These are phyloP conservation scores for Talaromyces rugulosus DNA, from an alignment of 2,329 filamentous ascomycete species.

Conservation along the genomic window DNA sequence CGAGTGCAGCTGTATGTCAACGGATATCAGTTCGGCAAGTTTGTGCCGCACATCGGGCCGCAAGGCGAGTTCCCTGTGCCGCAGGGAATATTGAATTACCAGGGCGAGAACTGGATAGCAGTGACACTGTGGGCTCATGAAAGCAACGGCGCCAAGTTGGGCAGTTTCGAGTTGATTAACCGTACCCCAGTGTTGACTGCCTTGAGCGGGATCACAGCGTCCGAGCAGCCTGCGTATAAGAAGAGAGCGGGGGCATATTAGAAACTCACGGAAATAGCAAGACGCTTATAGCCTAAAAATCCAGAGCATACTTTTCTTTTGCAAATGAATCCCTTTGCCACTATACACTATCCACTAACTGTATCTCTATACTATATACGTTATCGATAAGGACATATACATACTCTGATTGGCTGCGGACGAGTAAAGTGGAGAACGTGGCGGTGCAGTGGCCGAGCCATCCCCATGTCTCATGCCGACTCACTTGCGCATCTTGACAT, in stretches of 20 bases:
- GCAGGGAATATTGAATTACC: slow-evolving; percentile 67
- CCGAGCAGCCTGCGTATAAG: slow-evolving; percentile 45
- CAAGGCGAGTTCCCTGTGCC: slow-evolving; percentile 69
- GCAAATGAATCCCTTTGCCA: not conserved
- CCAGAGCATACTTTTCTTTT: not conserved
- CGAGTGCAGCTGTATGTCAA: slow-evolving; percentile 67
- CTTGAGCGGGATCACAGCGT: slow-evolving; percentile 42
- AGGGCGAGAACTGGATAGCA: slow-evolving; percentile 65
- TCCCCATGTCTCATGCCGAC: not conserved
- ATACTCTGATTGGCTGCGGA: not conserved
- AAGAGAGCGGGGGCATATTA: slow-evolving; percentile 51
- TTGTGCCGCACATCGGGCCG: slow-evolving; percentile 67
- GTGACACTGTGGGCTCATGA: slow-evolving; percentile 66
- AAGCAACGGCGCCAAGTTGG: slow-evolving; percentile 52
- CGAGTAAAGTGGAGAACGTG: not conserved
- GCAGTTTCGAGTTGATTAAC: slow-evolving; percentile 48
- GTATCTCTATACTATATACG: not conserved
- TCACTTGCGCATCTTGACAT: not conserved
- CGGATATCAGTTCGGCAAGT: slow-evolving; percentile 70
- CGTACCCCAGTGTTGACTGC: slow-evolving; percentile 51
- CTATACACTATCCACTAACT: too few relatives aligned
- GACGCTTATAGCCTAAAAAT: not conserved
- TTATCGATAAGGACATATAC: not conserved
- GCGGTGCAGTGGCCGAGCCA: not conserved
- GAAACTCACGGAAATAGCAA: not conserved